Percentiles rank a stretch among this genome's conserved stretches.
phyloP scores from a whole-genome alignment of 2,329 filamentous ascomycete genomes.

The Didymella glomerata region DNA sequence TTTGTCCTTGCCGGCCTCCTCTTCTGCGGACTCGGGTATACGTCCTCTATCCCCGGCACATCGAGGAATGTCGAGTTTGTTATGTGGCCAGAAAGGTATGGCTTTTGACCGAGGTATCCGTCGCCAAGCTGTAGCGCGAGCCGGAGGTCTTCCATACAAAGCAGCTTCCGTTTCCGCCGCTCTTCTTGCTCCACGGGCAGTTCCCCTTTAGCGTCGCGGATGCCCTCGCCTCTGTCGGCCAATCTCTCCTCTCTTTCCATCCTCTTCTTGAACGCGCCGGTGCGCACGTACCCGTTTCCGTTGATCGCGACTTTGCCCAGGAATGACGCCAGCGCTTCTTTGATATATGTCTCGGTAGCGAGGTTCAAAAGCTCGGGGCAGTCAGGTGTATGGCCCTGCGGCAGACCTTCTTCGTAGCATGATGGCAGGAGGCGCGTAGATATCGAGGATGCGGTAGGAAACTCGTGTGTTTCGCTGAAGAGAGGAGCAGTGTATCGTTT shows the following conservation, averaged over 20 bases:
- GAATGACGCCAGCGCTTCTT: constrained; percentile 65
- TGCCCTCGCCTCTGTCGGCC: constrained; percentile 75
- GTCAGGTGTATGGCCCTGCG: constrained; percentile 60
- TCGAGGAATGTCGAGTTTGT: constrained; percentile 73
- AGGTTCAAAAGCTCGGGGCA: constrained; percentile 69
- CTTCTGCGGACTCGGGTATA: constrained; percentile 21
- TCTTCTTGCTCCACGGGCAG: constrained; percentile 83
- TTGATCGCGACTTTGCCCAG: constrained; percentile 65
- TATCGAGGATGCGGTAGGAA: constrained; percentile 66
- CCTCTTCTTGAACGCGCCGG: constrained; percentile 77
- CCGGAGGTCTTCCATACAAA: constrained; percentile 81
- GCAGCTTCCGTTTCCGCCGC: constrained; percentile 72
- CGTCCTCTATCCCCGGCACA: constrained; percentile 40
- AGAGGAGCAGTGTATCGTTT: constrained; percentile 70
- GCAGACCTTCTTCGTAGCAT: constrained; percentile 70
- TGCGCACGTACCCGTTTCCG: constrained; percentile 70
- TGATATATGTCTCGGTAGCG: constrained; percentile 69
- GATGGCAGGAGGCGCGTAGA: constrained; percentile 69
- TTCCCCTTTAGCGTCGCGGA: constrained; percentile 77
- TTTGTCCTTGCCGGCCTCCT: constrained; percentile 4
- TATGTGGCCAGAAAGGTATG: constrained; percentile 75
- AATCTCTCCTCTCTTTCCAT: constrained; percentile 79
- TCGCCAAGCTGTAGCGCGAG: constrained; percentile 80
- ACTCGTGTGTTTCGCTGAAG: constrained; percentile 68
- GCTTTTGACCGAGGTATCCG: constrained; percentile 78